Percentiles rank a stretch among this genome's conserved stretches.
Evolutionary conservation across 768 basidiomycete species (phyloP).

Genomic region (Boletus edulis): DNA sequence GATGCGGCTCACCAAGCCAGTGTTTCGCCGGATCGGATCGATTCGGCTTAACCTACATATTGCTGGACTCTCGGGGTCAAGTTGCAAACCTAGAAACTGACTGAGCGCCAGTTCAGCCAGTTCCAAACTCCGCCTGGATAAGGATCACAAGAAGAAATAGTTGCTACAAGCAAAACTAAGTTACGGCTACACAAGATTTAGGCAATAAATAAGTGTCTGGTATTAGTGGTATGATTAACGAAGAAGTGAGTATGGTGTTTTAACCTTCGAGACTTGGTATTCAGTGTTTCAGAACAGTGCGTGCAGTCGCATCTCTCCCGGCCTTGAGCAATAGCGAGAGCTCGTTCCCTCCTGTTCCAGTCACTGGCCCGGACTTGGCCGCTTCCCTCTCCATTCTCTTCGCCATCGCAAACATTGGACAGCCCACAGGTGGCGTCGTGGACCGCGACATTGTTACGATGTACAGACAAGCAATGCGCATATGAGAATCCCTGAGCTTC

Average conservation of each 20-base stretch:
- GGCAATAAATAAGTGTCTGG: conserved; percentile 28
- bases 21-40: no score
- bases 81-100: no score
- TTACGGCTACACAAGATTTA: conserved; percentile 27
- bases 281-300: conserved; percentile 48
- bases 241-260: conserved; percentile 7
- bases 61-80: no score
- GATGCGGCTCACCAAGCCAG: no score
- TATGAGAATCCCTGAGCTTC: conserved; percentile 81
- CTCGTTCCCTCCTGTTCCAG: conserved; percentile 90
- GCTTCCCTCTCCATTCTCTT: conserved; percentile 42
- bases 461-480: conserved; percentile 86
- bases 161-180: no score
- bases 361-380: conserved; percentile 49
- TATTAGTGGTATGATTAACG: conserved; percentile 2
- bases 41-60: no score
- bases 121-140: no score
- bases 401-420: conserved; percentile 57
- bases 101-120: no score
- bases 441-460: conserved; percentile 81
- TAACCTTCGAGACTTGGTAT: not conserved
- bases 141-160: no score
- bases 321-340: conserved; percentile 82
- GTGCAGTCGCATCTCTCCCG: conserved; percentile 81
- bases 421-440: conserved; percentile 44